Evolutionary conservation across 1,139 yeast genomes (phyloP).

Genomic region (Diutina sp.): DNA sequence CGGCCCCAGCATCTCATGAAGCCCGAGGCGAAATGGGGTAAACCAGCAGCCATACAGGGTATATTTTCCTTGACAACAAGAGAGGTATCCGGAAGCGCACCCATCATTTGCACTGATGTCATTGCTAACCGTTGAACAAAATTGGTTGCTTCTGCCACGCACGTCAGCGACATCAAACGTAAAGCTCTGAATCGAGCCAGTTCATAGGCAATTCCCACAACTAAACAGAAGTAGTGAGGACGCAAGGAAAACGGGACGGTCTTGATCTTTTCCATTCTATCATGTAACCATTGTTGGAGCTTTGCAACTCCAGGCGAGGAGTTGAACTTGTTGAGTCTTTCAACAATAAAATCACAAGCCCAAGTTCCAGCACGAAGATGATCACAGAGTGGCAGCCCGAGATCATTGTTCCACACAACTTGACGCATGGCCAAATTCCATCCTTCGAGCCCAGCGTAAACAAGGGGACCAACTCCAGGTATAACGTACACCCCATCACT

Average conservation of each 20-base stretch:
- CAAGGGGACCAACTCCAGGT: conserved; percentile 61
- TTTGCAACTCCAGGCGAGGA: conserved; percentile 30
- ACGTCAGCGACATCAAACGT: conserved; percentile 12
- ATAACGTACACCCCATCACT: conserved; percentile 58
- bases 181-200: conserved; percentile 65
- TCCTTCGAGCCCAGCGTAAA: conserved; percentile 88
- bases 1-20: conserved; percentile 99
- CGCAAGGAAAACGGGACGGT: conserved; percentile 64
- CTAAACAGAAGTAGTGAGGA: conserved; percentile 78
- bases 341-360: conserved; percentile 73
- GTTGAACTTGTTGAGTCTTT: conserved; percentile 46
- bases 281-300: conserved; percentile 56
- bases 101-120: conserved; percentile 83
- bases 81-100: conserved; percentile 62
- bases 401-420: conserved; percentile 56
- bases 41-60: conserved; percentile 87
- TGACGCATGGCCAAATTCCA: conserved; percentile 64
- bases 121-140: conserved; percentile 74
- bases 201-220: conserved; percentile 70
- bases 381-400: conserved; percentile 73
- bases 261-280: conserved; percentile 54
- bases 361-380: conserved; percentile 77
- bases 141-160: conserved; percentile 32
- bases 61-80: conserved; percentile 49
- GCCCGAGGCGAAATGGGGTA: conserved; percentile 83